Evolutionary conservation across 2,329 filamentous ascomycete genomes (phyloP).

Genomic region (Talaromyces funiculosus): DNA sequence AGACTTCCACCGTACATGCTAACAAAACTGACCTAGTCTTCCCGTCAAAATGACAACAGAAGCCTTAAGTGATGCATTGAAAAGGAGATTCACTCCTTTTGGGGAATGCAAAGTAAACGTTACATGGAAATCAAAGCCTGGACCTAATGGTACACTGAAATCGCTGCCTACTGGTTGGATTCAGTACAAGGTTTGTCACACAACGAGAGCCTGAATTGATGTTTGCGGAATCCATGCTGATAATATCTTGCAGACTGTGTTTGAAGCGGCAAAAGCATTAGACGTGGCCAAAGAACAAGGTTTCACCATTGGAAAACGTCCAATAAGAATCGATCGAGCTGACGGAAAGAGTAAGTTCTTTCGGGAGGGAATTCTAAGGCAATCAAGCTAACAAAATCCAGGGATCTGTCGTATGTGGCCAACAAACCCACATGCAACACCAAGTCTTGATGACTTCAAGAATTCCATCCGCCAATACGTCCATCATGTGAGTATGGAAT

Average conservation of each 20-base stretch:
- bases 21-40: background rate
- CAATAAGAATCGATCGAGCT: slow-evolving; percentile 6
- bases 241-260: background rate
- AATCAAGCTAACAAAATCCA: background rate
- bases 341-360: slow-evolving; percentile 4
- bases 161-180: slow-evolving; percentile 6
- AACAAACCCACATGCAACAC: background rate
- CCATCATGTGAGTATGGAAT: background rate
- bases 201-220: no score
- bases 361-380: background rate
- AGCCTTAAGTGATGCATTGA: background rate
- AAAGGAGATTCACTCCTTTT: background rate
- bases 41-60: background rate
- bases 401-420: slow-evolving; percentile 6
- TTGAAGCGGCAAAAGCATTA: background rate
- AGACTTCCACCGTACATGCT: background rate
- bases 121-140: background rate
- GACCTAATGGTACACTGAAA: background rate
- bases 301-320: background rate
- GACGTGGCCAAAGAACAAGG: background rate
- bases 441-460: background rate
- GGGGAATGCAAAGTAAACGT: slow-evolving; percentile 1
- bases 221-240: background rate
- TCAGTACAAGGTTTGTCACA: background rate
- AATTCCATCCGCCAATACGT: background rate